A percentile compares a stretch with the other conserved stretches of the same genome.
These are phyloP conservation scores for Chiua virens DNA, from an alignment of 768 basidiomycete genomes.

Conservation along the genomic window DNA sequence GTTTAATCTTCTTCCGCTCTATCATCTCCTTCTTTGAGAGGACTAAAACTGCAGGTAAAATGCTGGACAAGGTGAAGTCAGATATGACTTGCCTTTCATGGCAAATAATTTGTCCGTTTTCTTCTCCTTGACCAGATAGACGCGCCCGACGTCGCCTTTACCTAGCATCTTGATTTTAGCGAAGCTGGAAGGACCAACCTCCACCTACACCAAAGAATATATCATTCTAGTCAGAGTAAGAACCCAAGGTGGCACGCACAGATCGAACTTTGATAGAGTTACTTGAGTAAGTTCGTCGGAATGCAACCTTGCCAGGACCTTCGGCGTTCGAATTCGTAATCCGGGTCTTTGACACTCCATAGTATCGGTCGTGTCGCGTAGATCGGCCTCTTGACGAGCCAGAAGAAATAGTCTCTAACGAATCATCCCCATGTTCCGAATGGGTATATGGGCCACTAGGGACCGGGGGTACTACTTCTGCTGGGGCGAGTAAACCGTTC, in stretches of 20 bases:
- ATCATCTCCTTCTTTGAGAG: conserved; percentile 99
- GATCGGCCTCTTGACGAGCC: conserved; percentile 63
- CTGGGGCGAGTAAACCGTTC: conserved; percentile 78
- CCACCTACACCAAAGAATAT: conserved; percentile 54
- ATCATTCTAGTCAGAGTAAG: neutral
- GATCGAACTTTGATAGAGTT: conserved; percentile 94
- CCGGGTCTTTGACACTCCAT: conserved; percentile 40
- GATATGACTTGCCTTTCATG: conserved; percentile 85
- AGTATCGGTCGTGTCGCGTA: conserved; percentile 40
- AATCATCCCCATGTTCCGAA: conserved; percentile 63
- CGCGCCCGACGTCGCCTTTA: conserved; percentile 97
- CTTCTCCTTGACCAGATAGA: conserved; percentile 98
- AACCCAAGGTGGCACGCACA: conserved; percentile 44
- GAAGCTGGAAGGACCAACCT: conserved; percentile 93
- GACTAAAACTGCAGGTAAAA: conserved; percentile 53
- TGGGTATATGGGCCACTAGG: conserved; percentile 48
- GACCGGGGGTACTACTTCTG: conserved; percentile 55
- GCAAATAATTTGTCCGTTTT: conserved; percentile 95
- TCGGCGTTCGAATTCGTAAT: conserved; percentile 45
- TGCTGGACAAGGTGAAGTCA: neutral
- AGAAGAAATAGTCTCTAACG: conserved; percentile 77
- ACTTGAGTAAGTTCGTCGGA: conserved; percentile 93
- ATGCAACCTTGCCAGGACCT: conserved; percentile 65
- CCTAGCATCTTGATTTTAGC: conserved; percentile 98
- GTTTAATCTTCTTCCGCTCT: conserved; percentile 98